Evolutionary conservation across 257 asterid species (phyloP).

Genomic region (Linderniella brevidens): DNA sequence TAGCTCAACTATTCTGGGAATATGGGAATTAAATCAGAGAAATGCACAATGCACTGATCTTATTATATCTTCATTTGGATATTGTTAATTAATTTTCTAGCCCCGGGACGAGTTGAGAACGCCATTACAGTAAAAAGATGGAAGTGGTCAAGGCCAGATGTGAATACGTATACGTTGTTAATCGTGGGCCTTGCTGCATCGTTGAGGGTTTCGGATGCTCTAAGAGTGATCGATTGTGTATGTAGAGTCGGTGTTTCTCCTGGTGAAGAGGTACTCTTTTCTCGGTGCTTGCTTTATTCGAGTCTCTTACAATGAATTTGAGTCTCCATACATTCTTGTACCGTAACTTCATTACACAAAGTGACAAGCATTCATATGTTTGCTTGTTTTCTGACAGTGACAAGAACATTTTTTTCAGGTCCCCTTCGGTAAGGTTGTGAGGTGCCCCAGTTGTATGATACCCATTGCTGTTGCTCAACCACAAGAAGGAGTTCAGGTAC

Average conservation of each 20-base stretch:
- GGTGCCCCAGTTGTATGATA: conserved; percentile 79
- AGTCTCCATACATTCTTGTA: background rate
- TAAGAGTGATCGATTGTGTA: conserved; percentile 41
- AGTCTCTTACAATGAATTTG: background rate
- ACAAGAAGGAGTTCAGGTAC: conserved; percentile 90
- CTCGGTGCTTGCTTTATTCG: background rate
- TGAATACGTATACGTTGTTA: conserved; percentile 37
- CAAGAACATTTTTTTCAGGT: conserved; percentile 38
- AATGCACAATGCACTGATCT: background rate
- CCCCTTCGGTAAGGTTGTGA: conserved; percentile 82
- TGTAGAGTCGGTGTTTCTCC: conserved; percentile 87
- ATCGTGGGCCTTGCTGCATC: conserved; percentile 63
- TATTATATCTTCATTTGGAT: too few species aligned
- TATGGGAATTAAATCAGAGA: too few species aligned
- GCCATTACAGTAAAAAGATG: conserved; percentile 35
- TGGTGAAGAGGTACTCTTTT: conserved; percentile 55
- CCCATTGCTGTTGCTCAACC: conserved; percentile 88
- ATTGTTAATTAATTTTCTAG: too few species aligned
- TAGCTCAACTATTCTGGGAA: too few species aligned
- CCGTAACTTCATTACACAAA: background rate
- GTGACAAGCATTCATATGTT: background rate
- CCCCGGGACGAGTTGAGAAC: conserved; percentile 30
- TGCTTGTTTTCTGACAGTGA: conserved; percentile 3
- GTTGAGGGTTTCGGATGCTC: conserved; percentile 77
- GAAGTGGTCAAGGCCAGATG: conserved; percentile 93